Percentiles rank a stretch among this genome's conserved stretches.
phyloP scores from a whole-genome alignment of 441 rosid genomes.

The Breynia disticha region DNA sequence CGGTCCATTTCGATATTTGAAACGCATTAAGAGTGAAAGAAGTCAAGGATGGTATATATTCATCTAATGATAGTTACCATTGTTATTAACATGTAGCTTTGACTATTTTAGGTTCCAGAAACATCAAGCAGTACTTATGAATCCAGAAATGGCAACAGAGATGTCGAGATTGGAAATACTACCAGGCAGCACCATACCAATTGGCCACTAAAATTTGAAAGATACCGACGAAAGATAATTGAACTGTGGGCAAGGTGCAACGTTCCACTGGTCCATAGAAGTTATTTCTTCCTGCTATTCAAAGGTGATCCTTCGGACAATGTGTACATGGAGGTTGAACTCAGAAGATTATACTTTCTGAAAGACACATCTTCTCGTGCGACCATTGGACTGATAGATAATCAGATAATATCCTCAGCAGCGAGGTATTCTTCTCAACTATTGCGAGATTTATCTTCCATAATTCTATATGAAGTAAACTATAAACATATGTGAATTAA shows the following conservation, averaged over 20 bases:
- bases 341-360: constrained; percentile 65
- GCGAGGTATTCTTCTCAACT: constrained; percentile 27
- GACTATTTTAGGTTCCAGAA: constrained; percentile 5
- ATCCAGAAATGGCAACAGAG: constrained; percentile 16
- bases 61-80: too few species aligned
- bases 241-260: constrained; percentile 70
- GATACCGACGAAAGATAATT: constrained; percentile 48
- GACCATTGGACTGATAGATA: constrained; percentile 21
- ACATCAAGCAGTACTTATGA: constrained; percentile 17
- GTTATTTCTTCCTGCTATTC: constrained; percentile 79
- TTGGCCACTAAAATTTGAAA: constrained; percentile 45
- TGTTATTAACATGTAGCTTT: background rate
- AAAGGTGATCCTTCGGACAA: constrained; percentile 77
- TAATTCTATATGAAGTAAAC: too few species aligned
- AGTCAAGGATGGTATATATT: too few species aligned
- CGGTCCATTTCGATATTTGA: too few species aligned
- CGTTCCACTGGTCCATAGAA: constrained; percentile 78
- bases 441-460: background rate
- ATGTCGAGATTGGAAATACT: constrained; percentile 17
- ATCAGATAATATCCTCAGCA: constrained; percentile 13
- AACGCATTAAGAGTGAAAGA: too few species aligned
- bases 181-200: constrained; percentile 21
- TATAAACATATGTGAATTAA: too few species aligned
- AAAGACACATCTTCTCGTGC: constrained; percentile 38
- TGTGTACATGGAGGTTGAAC: constrained; percentile 82